Base-by-base conservation (phyloP, 2,329 filamentous ascomycete genomes). In the Fonsecaea nubica region DNA sequence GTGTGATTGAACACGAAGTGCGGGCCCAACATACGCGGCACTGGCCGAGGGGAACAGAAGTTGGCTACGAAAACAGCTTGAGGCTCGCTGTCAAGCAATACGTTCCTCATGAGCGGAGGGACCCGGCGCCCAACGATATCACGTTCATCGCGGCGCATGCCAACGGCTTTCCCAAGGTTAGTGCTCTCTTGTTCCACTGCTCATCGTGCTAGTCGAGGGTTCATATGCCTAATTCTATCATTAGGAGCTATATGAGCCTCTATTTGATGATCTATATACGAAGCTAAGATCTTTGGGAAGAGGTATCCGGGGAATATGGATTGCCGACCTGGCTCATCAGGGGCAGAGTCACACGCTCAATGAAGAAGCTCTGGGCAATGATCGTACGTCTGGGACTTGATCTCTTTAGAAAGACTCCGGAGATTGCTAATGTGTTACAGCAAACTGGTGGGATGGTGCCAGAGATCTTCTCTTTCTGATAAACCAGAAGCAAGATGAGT, bases 141-240 rank as follows among this genome's bases (percentile, higher is more conserved):
- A 97, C 92, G 21, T 89, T 98, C 65, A 88, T 98, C 63, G 92
- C 86, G 10, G 90, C 90, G 4, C 93, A 97, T 79, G 94, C 92
- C 58, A 97, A 97, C 80, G 94, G 90, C 10, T 97, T 97, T 72
- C 91, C 92, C 10, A 98, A 97, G 85, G 91, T 91, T 77, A 62
- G 73, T 45, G 12, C 36, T 53, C 52, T 21, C 25, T 25, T 25
- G 55, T 55, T 30, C 32, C 8, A n/a, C 15, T 9, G 33, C 35
- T 18, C 13, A 32, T 21, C 6, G 58, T 32, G 3, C 13, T 30
- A 21, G 7, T 52, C n/a, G 18, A 21, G n/a, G 33, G 33, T 9
- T 3, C 21, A n/a, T 25, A 18, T 12, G 18, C 38, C 21, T 45
- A 18, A 36, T 36, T 36, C n/a, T 9, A 40, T 36, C 21, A 21